phyloP scores from a whole-genome alignment of 1,284 basidiomycete species.

The Papiliotrema laurentii region DNA sequence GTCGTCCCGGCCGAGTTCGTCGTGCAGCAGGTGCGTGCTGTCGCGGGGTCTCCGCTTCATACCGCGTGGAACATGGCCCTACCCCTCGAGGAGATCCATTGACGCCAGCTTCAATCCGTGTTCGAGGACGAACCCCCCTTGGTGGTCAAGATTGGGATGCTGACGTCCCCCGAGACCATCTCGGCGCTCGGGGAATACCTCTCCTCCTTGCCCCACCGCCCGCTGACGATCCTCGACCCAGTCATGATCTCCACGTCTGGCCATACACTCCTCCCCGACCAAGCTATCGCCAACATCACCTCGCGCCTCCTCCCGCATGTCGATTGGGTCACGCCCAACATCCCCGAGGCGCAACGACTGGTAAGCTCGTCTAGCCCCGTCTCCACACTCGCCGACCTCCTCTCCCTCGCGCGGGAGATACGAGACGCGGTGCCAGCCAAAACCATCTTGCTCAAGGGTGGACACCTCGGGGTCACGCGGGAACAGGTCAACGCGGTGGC shows the following conservation, averaged over 20 bases:
- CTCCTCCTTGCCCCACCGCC: conserved; percentile 24
- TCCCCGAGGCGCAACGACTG: conserved; percentile 68
- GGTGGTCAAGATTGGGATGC: conserved; percentile 90
- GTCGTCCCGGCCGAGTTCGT: conserved; percentile 65
- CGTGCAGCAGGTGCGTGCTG: conserved; percentile 60
- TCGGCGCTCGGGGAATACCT: conserved; percentile 41
- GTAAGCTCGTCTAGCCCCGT: conserved; percentile 44
- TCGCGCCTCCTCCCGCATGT: conserved; percentile 67
- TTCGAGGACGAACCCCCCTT: conserved; percentile 68
- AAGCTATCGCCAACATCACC: conserved; percentile 62
- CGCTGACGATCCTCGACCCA: conserved; percentile 73
- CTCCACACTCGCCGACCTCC: conserved; percentile 59
- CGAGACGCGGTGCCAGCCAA: conserved; percentile 55
- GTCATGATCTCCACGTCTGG: conserved; percentile 93
- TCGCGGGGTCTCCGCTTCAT: too few relatives aligned
- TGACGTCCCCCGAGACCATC: conserved; percentile 51
- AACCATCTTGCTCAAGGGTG: conserved; percentile 77
- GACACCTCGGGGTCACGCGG: conserved; percentile 60
- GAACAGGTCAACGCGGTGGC: conserved; percentile 49
- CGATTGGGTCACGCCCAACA: conserved; percentile 80
- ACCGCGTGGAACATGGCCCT: too few relatives aligned
- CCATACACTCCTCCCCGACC: conserved; percentile 66
- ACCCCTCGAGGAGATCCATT: background rate
- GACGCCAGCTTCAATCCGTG: conserved; percentile 62
- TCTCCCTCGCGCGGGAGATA: conserved; percentile 58